Evolutionary conservation across 2,329 filamentous ascomycete genomes (phyloP).

Genomic region (Ophidiomyces ophidiicola): DNA sequence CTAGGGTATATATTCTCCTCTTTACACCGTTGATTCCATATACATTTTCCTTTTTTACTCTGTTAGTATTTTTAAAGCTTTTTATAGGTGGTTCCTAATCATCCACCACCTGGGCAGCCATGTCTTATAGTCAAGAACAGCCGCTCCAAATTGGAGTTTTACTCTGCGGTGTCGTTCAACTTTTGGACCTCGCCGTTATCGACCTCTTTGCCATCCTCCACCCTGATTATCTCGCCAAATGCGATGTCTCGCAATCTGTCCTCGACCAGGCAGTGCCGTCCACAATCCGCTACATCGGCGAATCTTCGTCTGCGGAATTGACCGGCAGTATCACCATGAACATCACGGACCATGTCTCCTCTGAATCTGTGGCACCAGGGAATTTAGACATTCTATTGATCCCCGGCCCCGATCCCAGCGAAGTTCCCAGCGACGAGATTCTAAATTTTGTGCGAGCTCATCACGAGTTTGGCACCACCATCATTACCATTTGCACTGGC

Average conservation of each 20-base stretch:
- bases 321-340: slow-evolving; percentile 23
- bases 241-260: slow-evolving; percentile 21
- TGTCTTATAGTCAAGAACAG: not conserved
- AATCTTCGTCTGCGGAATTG: not conserved
- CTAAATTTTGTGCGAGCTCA: slow-evolving; percentile 26
- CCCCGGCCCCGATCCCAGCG: slow-evolving; percentile 27
- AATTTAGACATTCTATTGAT: slow-evolving; percentile 28
- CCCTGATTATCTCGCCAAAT: slow-evolving; percentile 21
- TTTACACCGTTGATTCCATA: no score
- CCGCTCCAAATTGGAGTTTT: slow-evolving; percentile 28
- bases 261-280: slow-evolving; percentile 4
- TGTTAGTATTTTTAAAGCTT: no score
- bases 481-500: slow-evolving; percentile 22
- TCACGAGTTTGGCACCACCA: slow-evolving; percentile 19
- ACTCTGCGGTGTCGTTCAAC: slow-evolving; percentile 26
- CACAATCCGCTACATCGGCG: slow-evolving; percentile 14
- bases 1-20: no score
- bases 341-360: slow-evolving; percentile 21
- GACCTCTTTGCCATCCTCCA: slow-evolving; percentile 31
- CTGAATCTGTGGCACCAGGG: slow-evolving; percentile 24
- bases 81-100: no score
- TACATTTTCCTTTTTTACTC: no score
- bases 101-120: no score
- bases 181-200: slow-evolving; percentile 29
- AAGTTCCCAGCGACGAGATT: slow-evolving; percentile 20